Conservation (phyloP, 192 early-diverging fungal genomes). For the Rhizophagus clarus region DNA sequence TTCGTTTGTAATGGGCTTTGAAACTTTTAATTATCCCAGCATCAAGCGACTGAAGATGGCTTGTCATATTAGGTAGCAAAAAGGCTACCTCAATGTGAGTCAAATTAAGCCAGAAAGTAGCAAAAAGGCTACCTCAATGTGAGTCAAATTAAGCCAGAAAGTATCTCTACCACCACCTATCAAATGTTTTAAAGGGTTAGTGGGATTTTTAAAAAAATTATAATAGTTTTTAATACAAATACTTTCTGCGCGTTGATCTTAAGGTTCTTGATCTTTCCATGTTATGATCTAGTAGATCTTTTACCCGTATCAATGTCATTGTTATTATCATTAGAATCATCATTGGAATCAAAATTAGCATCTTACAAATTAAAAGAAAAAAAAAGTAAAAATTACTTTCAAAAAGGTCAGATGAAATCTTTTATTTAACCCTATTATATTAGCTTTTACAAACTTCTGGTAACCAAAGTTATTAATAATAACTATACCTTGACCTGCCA, state of each 20-base stretch:
- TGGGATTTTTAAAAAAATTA: not conserved
- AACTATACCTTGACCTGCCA: not conserved
- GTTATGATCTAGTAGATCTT: no score
- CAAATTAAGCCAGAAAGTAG: not conserved
- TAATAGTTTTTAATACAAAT: not conserved
- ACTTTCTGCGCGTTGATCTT: no score
- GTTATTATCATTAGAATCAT: no score
- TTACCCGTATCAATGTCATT: not conserved
- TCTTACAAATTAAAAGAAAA: not conserved
- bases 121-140: not conserved
- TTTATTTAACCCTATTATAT: no score
- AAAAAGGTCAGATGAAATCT: no score
- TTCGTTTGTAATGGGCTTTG: conserved; percentile 17
- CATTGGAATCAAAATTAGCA: not conserved
- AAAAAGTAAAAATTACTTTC: no score
- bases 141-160: not conserved
- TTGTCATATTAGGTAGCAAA: conserved; percentile 2
- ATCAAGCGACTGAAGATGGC: conserved; percentile 1
- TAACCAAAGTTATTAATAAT: no score
- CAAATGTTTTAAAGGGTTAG: not conserved
- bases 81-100: not conserved
- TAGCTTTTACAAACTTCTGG: no score
- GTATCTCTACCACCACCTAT: not conserved
- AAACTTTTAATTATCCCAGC: not conserved
- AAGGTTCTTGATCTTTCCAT: no score